Evolutionary conservation across 805 yeast genomes (phyloP).

Genomic region (Candida verbasci): DNA sequence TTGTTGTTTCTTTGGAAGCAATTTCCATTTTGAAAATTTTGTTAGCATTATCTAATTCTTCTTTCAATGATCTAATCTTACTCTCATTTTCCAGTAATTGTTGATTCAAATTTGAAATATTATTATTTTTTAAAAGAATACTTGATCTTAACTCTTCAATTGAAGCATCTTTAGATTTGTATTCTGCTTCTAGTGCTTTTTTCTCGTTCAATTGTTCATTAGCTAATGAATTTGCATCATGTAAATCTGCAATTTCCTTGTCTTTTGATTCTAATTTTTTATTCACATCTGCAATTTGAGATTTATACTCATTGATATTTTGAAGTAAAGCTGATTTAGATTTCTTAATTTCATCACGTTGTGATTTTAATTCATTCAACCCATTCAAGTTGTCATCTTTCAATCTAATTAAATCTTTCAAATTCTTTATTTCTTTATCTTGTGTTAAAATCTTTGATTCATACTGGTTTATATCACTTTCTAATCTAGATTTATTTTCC

Average conservation of each 20-base stretch:
- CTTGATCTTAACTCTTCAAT: conserved; percentile 1
- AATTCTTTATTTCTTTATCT: conserved; percentile 1
- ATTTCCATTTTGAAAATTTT: too few species aligned
- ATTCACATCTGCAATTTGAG: not conserved
- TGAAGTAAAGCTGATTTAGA: not conserved
- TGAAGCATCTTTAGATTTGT: not conserved
- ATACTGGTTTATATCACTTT: not conserved
- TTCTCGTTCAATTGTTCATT: not conserved
- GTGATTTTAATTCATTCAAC: not conserved
- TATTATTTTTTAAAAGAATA: not conserved
- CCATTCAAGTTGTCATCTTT: not conserved
- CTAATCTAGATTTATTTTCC: not conserved
- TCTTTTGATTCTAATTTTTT: not conserved
- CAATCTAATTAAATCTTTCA: not conserved
- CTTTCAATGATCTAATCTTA: too few species aligned
- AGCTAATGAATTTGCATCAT: not conserved
- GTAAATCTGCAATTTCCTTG: not conserved
- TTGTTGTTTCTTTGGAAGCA: too few species aligned
- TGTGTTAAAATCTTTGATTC: not conserved
- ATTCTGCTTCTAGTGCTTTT: too few species aligned
- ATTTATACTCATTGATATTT: too few species aligned
- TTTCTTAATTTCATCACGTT: not conserved
- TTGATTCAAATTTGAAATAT: conserved; percentile 1
- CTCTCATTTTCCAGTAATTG: conserved; percentile 2
- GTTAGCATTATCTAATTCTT: too few species aligned